Conservation (phyloP, 306 rosid species). For the Pterocarpus macrocarpus region DNA sequence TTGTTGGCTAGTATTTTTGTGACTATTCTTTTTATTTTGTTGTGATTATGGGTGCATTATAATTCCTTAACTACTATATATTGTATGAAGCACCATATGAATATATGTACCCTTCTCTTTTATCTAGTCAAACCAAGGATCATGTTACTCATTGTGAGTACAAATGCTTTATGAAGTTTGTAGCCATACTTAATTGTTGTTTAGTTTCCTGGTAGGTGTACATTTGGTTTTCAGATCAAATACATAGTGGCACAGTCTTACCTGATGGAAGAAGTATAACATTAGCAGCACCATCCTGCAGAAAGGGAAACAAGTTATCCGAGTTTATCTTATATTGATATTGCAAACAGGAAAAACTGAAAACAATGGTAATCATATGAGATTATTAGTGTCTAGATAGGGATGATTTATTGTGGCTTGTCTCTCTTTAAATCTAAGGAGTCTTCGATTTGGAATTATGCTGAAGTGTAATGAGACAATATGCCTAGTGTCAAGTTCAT, state of each 20-base stretch:
- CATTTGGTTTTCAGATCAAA: no score
- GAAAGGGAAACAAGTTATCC: constrained; percentile 13
- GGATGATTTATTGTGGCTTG: no score
- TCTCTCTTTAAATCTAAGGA: constrained; percentile 7
- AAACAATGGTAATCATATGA: constrained; percentile 21
- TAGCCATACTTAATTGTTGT: background rate
- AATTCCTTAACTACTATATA: constrained; percentile 15
- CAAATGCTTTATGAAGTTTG: constrained; percentile 36
- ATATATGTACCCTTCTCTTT: constrained; percentile 64
- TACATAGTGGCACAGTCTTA: no score
- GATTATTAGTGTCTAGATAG: constrained; percentile 28
- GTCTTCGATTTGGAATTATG: constrained; percentile 13
- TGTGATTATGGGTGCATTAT: background rate
- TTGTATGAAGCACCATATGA: constrained; percentile 30
- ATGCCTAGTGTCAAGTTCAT: constrained; percentile 24
- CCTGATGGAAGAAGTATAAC: constrained; percentile 18
- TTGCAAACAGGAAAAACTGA: constrained; percentile 21
- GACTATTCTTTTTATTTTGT: constrained; percentile 15
- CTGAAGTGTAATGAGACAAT: background rate
- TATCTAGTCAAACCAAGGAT: constrained; percentile 99
- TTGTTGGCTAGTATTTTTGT: constrained; percentile 20
- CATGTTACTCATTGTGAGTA: constrained; percentile 84
- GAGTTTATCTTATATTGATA: constrained; percentile 19
- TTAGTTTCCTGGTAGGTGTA: constrained; percentile 17
- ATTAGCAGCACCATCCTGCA: constrained; percentile 17